These are phyloP conservation scores for Lactarius trivialis DNA, from an alignment of 768 basidiomycete species.

Conservation along the genomic window DNA sequence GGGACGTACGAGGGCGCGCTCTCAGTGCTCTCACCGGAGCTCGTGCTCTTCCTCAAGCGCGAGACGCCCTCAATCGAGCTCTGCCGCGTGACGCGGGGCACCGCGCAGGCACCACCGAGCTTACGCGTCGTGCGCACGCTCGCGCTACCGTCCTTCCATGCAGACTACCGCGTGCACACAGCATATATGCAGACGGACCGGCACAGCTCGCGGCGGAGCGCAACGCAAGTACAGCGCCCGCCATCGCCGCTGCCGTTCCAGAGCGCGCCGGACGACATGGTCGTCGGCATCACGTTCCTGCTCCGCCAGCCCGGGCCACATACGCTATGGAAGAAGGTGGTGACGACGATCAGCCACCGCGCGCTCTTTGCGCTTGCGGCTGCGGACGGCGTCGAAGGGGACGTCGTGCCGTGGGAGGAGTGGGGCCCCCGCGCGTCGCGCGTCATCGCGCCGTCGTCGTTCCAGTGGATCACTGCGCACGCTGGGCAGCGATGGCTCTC, in stretches of 20 bases:
- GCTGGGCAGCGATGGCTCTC: slow-evolving; percentile 17
- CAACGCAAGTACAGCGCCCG: not conserved
- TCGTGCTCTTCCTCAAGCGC: slow-evolving; percentile 14
- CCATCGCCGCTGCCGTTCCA: slow-evolving; percentile 4
- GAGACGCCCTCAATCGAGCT: slow-evolving; percentile 3
- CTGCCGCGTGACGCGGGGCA: not conserved
- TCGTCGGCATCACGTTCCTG: slow-evolving; percentile 17
- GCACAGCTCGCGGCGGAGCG: not conserved
- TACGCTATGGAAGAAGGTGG: slow-evolving; percentile 4
- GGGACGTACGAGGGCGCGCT: slow-evolving; percentile 16
- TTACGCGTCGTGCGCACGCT: slow-evolving; percentile 11
- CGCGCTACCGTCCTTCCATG: slow-evolving; percentile 3
- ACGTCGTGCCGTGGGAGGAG: slow-evolving; percentile 2
- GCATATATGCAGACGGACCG: slow-evolving; percentile 19
- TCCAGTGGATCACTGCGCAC: slow-evolving; percentile 19
- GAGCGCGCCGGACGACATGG: slow-evolving; percentile 16
- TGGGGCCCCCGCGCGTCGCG: slow-evolving; percentile 11
- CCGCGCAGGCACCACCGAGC: not conserved
- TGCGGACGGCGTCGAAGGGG: not conserved
- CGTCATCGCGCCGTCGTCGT: slow-evolving; percentile 5
- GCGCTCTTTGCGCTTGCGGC: slow-evolving; percentile 8
- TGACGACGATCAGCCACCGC: slow-evolving; percentile 8
- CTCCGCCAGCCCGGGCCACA: not conserved
- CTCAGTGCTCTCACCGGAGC: slow-evolving; percentile 8
- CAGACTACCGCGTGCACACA: slow-evolving; percentile 7